phyloP scores from a whole-genome alignment of 2,329 filamentous ascomycete species.

The Rachicladosporium sp. region DNA sequence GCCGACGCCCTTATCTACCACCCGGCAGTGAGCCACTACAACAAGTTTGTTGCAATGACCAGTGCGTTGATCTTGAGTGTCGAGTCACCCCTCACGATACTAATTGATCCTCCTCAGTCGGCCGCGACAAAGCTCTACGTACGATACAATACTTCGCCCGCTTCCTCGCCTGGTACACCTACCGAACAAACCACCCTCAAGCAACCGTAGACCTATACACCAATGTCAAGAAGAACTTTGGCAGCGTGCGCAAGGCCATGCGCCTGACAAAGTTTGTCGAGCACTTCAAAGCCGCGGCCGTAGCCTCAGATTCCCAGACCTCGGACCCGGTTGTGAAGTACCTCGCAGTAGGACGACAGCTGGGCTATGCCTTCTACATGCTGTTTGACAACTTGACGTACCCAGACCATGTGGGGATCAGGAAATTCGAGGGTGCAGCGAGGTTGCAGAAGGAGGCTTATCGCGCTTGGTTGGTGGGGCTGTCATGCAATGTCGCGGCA shows the following conservation, averaged over 20 bases:
- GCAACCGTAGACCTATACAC: constrained; percentile 69
- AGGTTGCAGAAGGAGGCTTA: constrained; percentile 62
- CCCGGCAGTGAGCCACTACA: constrained; percentile 85
- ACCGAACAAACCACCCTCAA: constrained; percentile 76
- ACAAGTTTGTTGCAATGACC: constrained; percentile 86
- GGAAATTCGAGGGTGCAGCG: constrained; percentile 55
- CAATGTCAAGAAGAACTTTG: constrained; percentile 84
- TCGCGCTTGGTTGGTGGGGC: constrained; percentile 69
- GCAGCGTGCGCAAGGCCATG: constrained; percentile 77
- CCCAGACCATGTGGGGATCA: constrained; percentile 60
- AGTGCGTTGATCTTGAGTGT: too few relatives aligned
- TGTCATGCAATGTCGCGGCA: constrained; percentile 63
- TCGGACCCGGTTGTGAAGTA: constrained; percentile 66
- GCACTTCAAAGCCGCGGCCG: constrained; percentile 80
- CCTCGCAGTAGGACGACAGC: constrained; percentile 71
- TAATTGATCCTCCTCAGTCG: constrained; percentile 39
- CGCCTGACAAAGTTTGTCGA: constrained; percentile 93
- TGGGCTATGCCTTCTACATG: constrained; percentile 87
- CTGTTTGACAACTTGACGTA: constrained; percentile 64
- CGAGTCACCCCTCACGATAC: too few relatives aligned
- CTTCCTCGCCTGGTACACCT: constrained; percentile 98
- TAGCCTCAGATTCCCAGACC: constrained; percentile 23
- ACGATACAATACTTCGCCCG: constrained; percentile 95
- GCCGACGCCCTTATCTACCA: constrained; percentile 82
- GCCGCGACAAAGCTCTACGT: constrained; percentile 92